Base-by-base conservation (phyloP, 805 yeast genomes). In the Allodekkera sacchari region DNA sequence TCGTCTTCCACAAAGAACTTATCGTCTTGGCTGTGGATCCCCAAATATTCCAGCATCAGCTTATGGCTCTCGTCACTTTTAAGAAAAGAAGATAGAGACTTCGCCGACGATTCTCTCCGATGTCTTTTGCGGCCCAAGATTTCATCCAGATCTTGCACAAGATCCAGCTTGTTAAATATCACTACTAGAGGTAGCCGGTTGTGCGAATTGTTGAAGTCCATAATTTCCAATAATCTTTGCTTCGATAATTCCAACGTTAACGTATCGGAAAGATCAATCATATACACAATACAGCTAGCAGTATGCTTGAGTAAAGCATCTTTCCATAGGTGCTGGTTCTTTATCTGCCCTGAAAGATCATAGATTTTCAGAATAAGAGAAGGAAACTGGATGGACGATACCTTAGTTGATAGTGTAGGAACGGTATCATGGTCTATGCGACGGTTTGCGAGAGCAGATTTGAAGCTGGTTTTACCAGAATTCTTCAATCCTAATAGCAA, bases 341-440 rank as follows among this genome's bases (percentile, higher is more conserved):
- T 44, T 21, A 28, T 28, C 27, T 55, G 62, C 7, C 62, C 62
- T 34, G 57, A 48, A 22, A 53, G 30, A 35, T 56, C 62, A 30
- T 39, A 38, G 8, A 50, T 30, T 32, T 43, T 47, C 26, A 53
- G 7, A 6, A 27, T 15, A 7, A 25, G 28, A 18, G 21, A 21
- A 7, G 35, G 28, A 12, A 48, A 21, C n/a, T 16, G 35, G 4
- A 48, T 33, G 3, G 43, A 30, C 6, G 30, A 18, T 4, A 39
- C 36, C 17, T 38, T 32, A 30, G 38, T 35, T 1, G 34, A 31
- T 7, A 50, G 30, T n/a, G 59, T 54, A 4, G 59, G 59, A 12
- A 50, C 39, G 4, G 44, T 44, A 28, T 46, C 50, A 2, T n/a
- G 21, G 13, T 30, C 25, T 12, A 36, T 16, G 3, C 27, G 16